A percentile compares a stretch with the other conserved stretches of the same genome.
These are phyloP conservation scores for Sporothrix inflata DNA, from an alignment of 2,329 filamentous ascomycete genomes.

Conservation along the genomic window DNA sequence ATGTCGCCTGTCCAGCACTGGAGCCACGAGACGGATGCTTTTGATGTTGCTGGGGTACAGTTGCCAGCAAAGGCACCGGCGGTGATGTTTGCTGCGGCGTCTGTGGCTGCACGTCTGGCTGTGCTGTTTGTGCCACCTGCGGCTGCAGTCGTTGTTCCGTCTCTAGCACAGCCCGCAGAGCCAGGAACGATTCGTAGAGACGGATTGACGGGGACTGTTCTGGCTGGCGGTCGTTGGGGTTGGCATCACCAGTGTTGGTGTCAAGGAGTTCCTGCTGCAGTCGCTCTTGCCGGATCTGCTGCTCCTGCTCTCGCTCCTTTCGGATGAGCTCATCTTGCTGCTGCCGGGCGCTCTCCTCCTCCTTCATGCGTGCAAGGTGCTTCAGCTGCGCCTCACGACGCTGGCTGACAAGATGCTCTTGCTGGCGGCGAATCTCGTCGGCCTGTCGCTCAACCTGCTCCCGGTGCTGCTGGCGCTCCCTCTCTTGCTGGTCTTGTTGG, in stretches of 20 bases:
- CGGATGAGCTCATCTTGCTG: neutral
- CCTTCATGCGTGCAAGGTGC: neutral
- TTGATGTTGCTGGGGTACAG: no score
- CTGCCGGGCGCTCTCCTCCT: neutral
- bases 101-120: neutral
- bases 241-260: no score
- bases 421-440: neutral
- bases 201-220: neutral
- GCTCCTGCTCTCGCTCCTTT: neutral
- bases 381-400: neutral
- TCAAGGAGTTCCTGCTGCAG: no score
- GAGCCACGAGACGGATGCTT: neutral
- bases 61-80: neutral
- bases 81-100: neutral
- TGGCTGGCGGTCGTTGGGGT: no score
- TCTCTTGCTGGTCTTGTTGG: neutral
- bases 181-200: conserved; percentile 5
- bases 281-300: no score
- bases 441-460: neutral
- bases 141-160: neutral
- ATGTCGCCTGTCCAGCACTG: neutral
- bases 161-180: neutral
- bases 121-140: neutral
- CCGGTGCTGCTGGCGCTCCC: neutral
- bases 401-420: neutral